A percentile compares a stretch with the other conserved stretches of the same genome.
phyloP scores from a whole-genome alignment of 768 basidiomycete species.

The Boletus reticuloceps region DNA sequence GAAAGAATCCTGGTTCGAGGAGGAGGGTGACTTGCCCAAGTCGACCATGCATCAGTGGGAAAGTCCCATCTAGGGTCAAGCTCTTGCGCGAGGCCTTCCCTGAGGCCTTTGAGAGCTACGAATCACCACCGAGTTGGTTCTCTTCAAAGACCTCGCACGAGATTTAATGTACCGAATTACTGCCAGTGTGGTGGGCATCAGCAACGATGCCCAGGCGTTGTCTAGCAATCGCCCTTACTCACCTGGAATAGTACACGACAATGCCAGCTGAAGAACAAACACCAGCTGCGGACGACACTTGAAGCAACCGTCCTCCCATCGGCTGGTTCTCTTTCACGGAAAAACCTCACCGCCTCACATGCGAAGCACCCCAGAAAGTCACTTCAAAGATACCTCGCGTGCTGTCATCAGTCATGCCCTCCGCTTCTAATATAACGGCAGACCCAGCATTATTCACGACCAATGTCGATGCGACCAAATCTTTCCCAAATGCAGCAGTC shows the following conservation, averaged over 20 bases:
- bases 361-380: no score
- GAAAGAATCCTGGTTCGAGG: slow-evolving; percentile 1
- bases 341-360: no score
- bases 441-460: slow-evolving; percentile 5
- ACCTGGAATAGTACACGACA: no score
- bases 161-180: slow-evolving; percentile 18
- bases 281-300: no score
- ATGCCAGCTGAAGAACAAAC: no score
- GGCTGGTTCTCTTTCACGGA: no score
- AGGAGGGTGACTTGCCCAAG: background rate
- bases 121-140: background rate
- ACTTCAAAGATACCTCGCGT: slow-evolving; percentile 39
- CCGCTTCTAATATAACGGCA: no score
- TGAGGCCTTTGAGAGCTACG: no score
- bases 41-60: no score
- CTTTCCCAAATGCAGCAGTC: background rate
- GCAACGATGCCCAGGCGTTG: background rate
- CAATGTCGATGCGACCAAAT: slow-evolving; percentile 29
- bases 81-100: slow-evolving; percentile 13
- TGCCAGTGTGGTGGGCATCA: slow-evolving; percentile 6
- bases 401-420: no score
- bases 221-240: slow-evolving; percentile 14
- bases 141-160: background rate
- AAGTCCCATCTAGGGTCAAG: slow-evolving; percentile 23
- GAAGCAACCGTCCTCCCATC: no score